Conservation (phyloP, 148 eudicot genomes). For the Polygonum aviculare region DNA sequence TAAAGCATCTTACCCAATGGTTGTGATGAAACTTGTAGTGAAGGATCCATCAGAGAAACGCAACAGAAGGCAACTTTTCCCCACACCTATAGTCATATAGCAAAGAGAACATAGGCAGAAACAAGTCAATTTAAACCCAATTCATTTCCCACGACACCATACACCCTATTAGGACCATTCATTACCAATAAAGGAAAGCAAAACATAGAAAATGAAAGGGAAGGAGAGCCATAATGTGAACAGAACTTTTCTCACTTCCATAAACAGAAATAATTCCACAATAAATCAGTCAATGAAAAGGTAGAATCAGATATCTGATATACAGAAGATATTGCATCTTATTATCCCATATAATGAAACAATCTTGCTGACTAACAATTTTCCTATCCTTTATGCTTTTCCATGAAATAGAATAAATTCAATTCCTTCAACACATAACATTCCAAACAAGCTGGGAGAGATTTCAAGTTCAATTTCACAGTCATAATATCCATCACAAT, state of each 20-base stretch:
- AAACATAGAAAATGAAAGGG: neutral
- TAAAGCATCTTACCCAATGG: slow-evolving; percentile 48
- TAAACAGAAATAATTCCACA: neutral
- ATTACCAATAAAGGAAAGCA: neutral
- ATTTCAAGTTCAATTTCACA: neutral
- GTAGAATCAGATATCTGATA: neutral
- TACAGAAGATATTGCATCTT: neutral
- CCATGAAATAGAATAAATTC: neutral
- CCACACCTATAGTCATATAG: slow-evolving; percentile 27
- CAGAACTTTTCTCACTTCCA: neutral
- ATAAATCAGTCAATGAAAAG: neutral
- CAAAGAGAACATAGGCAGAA: neutral
- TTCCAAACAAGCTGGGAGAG: neutral
- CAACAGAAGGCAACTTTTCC: slow-evolving; percentile 42
- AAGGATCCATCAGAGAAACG: slow-evolving; percentile 44
- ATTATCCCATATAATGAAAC: neutral
- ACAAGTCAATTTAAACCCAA: neutral
- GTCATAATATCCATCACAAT: neutral
- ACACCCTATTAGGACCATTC: neutral
- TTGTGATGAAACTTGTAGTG: slow-evolving; percentile 49
- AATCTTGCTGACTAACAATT: no score
- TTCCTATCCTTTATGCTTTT: neutral
- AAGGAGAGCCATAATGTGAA: neutral
- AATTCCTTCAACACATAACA: neutral
- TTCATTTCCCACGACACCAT: neutral